Evolutionary conservation across 208 protist genomes (phyloP).

Genomic region (Acanthamoeba lenticulata): DNA sequence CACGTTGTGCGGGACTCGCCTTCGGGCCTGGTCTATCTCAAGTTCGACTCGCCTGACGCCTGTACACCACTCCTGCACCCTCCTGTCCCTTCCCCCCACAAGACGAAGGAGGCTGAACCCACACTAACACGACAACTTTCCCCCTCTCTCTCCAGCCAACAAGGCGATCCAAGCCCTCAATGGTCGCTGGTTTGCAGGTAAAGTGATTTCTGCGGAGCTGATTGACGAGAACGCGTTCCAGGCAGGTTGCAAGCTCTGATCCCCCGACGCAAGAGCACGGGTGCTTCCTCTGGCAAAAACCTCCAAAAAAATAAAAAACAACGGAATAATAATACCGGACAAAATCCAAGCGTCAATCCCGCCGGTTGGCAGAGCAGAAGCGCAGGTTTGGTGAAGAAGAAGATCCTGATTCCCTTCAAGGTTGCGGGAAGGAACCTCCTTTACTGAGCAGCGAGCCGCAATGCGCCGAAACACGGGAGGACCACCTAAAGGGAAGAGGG

Average conservation of each 20-base stretch:
- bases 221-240: slow-evolving; percentile 58
- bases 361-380: too few relatives aligned
- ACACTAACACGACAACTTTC: background rate
- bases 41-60: slow-evolving; percentile 41
- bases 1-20: slow-evolving; percentile 64
- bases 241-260: background rate
- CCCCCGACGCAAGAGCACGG: too few relatives aligned
- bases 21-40: slow-evolving; percentile 75
- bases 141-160: background rate
- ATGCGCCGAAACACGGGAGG: too few relatives aligned
- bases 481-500: too few relatives aligned
- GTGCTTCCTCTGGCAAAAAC: too few relatives aligned
- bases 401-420: too few relatives aligned
- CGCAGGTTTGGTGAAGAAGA: too few relatives aligned
- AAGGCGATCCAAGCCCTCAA: slow-evolving; percentile 46
- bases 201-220: slow-evolving; percentile 64
- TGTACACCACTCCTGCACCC: background rate
- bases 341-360: too few relatives aligned
- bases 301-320: too few relatives aligned
- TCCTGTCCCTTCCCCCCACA: background rate
- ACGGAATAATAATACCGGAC: too few relatives aligned
- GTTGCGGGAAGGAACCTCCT: too few relatives aligned
- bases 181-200: slow-evolving; percentile 68
- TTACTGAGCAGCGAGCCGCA: too few relatives aligned
- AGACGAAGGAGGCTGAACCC: background rate